Conservation (phyloP, 345 rosid genomes). For the Euphorbia peplus region DNA sequence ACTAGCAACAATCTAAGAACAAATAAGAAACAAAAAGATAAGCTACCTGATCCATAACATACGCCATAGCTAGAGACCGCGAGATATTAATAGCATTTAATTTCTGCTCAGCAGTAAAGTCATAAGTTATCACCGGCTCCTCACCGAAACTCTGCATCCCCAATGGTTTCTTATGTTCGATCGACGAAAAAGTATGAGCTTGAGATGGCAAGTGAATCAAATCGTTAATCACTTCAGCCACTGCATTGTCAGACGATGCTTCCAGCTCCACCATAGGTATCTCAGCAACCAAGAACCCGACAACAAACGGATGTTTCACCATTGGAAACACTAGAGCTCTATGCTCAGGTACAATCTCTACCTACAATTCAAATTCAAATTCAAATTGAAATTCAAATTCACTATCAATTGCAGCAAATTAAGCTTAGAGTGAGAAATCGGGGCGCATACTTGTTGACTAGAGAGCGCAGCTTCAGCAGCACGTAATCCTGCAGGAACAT, state of each 20-base stretch:
- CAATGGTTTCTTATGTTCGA: constrained; percentile 27
- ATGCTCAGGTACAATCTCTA: constrained; percentile 54
- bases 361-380: constrained; percentile 36
- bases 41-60: constrained; percentile 94
- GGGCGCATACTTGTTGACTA: constrained; percentile 53
- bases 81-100: constrained; percentile 68
- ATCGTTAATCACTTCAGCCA: constrained; percentile 25
- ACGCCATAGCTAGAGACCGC: constrained; percentile 76
- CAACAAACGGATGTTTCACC: constrained; percentile 92
- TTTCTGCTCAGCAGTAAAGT: constrained; percentile 60
- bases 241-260: constrained; percentile 4
- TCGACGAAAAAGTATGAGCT: constrained; percentile 45
- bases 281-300: constrained; percentile 95
- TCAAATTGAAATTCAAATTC: constrained; percentile 9
- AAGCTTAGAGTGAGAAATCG: not conserved
- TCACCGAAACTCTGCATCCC: constrained; percentile 33
- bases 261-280: constrained; percentile 38
- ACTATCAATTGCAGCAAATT: too few species aligned
- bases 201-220: constrained; percentile 38
- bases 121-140: constrained; percentile 27
- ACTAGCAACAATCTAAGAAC: not conserved
- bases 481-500: constrained; percentile 68
- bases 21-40: not conserved
- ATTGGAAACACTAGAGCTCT: constrained; percentile 81
- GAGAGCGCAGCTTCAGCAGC: constrained; percentile 83